A percentile compares a stretch with the other conserved stretches of the same genome.
Evolutionary conservation across 495 filamentous ascomycete genomes (phyloP).

Genomic region (Physcia stellaris): DNA sequence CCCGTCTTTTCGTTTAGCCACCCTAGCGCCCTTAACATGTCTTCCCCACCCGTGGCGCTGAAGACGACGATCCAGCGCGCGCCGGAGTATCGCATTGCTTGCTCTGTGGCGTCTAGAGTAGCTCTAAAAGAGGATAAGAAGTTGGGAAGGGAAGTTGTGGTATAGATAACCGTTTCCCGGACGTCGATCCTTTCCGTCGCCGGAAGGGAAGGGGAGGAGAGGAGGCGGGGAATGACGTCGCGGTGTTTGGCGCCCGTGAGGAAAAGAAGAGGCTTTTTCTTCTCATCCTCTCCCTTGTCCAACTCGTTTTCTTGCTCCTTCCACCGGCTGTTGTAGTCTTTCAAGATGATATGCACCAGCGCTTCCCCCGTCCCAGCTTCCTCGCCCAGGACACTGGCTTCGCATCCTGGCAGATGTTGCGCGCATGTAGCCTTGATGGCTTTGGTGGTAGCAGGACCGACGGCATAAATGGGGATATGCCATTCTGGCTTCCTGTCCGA

Average conservation of each 20-base stretch:
- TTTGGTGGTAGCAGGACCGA: slow-evolving; percentile 79
- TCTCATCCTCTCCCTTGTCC: slow-evolving; percentile 5
- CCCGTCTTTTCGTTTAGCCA: slow-evolving; percentile 36
- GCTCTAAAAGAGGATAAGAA: slow-evolving; percentile 59
- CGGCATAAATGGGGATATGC: slow-evolving; percentile 62
- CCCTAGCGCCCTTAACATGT: slow-evolving; percentile 57
- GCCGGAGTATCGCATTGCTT: slow-evolving; percentile 11
- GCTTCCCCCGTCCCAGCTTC: slow-evolving; percentile 72
- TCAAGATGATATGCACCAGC: slow-evolving; percentile 61
- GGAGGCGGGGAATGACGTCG: slow-evolving; percentile 70
- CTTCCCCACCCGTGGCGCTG: slow-evolving; percentile 76
- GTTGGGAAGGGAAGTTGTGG: slow-evolving; percentile 62
- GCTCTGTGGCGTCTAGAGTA: slow-evolving; percentile 25
- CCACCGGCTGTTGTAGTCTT: slow-evolving; percentile 42
- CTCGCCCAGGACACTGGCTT: slow-evolving; percentile 36
- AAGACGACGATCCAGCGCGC: slow-evolving; percentile 82
- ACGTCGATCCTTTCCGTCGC: slow-evolving; percentile 38
- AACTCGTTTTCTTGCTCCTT: slow-evolving; percentile 3
- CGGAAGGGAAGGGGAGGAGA: slow-evolving; percentile 43
- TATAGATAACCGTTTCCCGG: slow-evolving; percentile 69
- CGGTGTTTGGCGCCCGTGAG: slow-evolving; percentile 73
- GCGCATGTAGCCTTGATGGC: slow-evolving; percentile 47
- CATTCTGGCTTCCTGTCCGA: slow-evolving; percentile 26
- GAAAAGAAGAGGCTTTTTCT: slow-evolving; percentile 51
- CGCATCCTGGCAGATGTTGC: slow-evolving; percentile 23